Evolutionary conservation across 192 early-diverging fungal species (phyloP), one percentile per base, ranked within the genome.

Genomic region (Chytriomyces sp.): DNA sequence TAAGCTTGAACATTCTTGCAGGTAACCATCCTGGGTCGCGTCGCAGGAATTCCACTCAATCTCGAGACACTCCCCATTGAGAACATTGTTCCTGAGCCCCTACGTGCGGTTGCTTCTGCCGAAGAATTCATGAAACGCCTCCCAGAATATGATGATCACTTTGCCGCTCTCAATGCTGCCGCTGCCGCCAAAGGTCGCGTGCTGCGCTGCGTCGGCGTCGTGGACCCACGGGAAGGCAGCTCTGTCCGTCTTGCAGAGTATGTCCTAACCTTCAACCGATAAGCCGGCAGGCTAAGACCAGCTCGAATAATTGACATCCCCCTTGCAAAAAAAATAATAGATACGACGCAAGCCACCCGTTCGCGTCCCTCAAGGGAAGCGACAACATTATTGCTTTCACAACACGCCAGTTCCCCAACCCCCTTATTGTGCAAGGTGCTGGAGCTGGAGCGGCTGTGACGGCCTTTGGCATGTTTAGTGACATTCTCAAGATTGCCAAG

Each of bases 351-450:
- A 88, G 87, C 57, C 98, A 99, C 78, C 96, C 98, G 52, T 98
- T 99, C 73, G 95, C 96, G 2, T 88, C 92, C 25, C 85, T 99
- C 56, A 93, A 95, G 83, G 98, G 96, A 38, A 95, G 93, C 82
- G 98, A 99, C 75, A 99, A 99, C 77, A 96, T 99, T 72, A 93
- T 99, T 78, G 92, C 93, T 10, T 96, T 98, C 77, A 94, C 92
- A 10, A 98, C 97, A 0, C 87, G 93, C 80, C 80, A 92, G 28
- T 99, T 98, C 89, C 91, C 97, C 25, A 96, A 88, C 77, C 92
- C 92, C 33, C 80, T 99, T 59, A 98, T 99, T 77, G 89, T 99
- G 59, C 95, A 96, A 84, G 94, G 95, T 3, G 88, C 93, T 61
- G 97, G 98, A 19, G 98, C 98, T 28, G 98, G 98, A 8, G 94